A percentile compares a stretch with the other conserved stretches of the same genome.
Conservation (phyloP, 805 yeast species). For the Suhomyces emberorum region DNA sequence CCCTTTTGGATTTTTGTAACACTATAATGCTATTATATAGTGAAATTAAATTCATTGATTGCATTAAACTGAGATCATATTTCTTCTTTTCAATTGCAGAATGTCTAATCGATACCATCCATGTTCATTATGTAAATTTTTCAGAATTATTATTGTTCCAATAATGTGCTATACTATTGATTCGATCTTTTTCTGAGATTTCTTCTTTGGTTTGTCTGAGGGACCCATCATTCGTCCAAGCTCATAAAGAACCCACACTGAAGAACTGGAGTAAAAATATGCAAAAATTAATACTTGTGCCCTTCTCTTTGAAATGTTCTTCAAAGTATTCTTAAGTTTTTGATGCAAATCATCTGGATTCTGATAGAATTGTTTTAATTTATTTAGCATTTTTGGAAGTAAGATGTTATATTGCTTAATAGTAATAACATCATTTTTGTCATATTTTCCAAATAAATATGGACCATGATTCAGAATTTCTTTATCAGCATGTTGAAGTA, state of each 20-base stretch:
- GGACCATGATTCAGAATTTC: constrained; percentile 1
- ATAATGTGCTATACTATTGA: no score
- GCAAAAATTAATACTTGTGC: constrained; percentile 31
- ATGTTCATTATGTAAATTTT: no score
- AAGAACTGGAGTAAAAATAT: constrained; percentile 19
- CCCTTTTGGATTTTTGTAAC: no score
- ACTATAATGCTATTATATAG: no score
- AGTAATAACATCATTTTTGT: constrained; percentile 7
- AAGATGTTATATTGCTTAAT: constrained; percentile 14
- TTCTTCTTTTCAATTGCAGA: no score
- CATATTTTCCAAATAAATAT: neutral
- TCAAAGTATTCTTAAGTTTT: constrained; percentile 11
- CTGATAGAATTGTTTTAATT: constrained; percentile 9
- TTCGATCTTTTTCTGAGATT: no score
- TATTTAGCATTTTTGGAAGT: constrained; percentile 8
- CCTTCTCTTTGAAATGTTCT: constrained; percentile 9
- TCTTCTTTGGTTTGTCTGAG: no score
- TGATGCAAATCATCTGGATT: constrained; percentile 5
- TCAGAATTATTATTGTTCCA: no score
- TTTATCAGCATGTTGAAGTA: constrained; percentile 18
- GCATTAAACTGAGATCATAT: no score
- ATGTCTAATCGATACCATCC: no score
- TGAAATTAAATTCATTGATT: no score
- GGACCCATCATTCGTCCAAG: constrained; percentile 26
- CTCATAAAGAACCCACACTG: constrained; percentile 31